Evolutionary conservation across 495 filamentous ascomycete genomes (phyloP).

Genomic region (Astrothelium macrocarpum): DNA sequence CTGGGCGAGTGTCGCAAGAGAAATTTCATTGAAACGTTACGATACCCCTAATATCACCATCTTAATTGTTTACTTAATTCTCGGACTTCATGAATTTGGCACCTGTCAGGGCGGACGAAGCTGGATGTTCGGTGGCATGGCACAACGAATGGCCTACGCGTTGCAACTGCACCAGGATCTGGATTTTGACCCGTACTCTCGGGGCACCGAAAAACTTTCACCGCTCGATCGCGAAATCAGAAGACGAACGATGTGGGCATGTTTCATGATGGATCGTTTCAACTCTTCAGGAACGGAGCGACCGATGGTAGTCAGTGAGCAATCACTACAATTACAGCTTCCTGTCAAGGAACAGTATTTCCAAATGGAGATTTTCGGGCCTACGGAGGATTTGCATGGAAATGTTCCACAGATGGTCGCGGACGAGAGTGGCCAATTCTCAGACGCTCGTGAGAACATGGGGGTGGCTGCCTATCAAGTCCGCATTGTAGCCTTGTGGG

Average conservation of each 20-base stretch:
- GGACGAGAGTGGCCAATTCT: slow-evolving; percentile 52
- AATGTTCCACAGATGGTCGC: slow-evolving; percentile 56
- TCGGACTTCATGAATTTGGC: slow-evolving; percentile 91
- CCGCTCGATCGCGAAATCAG: slow-evolving; percentile 90
- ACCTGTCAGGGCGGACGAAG: slow-evolving; percentile 93
- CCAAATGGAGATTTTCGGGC: slow-evolving; percentile 79
- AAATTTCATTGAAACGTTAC: slow-evolving; percentile 75
- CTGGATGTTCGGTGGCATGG: slow-evolving; percentile 92
- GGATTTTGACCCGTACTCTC: slow-evolving; percentile 61
- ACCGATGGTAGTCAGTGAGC: slow-evolving; percentile 84
- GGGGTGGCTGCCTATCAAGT: slow-evolving; percentile 89
- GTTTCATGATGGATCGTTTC: slow-evolving; percentile 94
- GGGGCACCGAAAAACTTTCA: slow-evolving; percentile 59
- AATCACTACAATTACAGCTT: slow-evolving; percentile 77
- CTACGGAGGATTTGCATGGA: slow-evolving; percentile 77
- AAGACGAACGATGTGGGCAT: slow-evolving; percentile 93
- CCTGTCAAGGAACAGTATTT: slow-evolving; percentile 86
- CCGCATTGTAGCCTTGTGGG: slow-evolving; percentile 78
- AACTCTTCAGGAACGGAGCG: slow-evolving; percentile 93
- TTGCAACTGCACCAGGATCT: slow-evolving; percentile 88
- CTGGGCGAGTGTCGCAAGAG: slow-evolving; percentile 76
- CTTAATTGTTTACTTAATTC: slow-evolving; percentile 73
- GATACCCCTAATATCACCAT: slow-evolving; percentile 96
- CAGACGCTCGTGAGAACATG: slow-evolving; percentile 74
- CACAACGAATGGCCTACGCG: slow-evolving; percentile 93